A percentile compares a stretch with the other conserved stretches of the same genome.
Conservation (phyloP, 306 rosid genomes). For the Benincasa hispida region DNA sequence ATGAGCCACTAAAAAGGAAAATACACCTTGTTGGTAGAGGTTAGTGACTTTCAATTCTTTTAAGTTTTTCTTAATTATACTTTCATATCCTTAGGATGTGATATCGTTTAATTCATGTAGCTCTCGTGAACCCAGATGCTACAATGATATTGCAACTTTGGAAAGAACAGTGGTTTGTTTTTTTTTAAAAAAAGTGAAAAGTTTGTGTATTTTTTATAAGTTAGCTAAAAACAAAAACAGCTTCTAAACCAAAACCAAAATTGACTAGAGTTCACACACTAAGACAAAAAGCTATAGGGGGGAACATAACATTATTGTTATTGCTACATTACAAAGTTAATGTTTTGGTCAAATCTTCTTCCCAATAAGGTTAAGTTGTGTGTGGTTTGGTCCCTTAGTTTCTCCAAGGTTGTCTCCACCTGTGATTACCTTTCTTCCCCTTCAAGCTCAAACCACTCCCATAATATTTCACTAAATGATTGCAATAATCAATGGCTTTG, state of each 20-base stretch:
- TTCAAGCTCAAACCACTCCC: slow-evolving; percentile 4
- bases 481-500: neutral
- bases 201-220: no score
- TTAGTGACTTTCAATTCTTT: no score
- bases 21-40: no score
- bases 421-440: slow-evolving; percentile 19
- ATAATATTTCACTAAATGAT: neutral
- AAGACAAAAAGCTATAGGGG: neutral
- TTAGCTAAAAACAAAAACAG: neutral
- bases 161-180: no score
- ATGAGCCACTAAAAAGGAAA: no score
- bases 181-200: neutral
- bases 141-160: neutral
- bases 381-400: slow-evolving; percentile 10
- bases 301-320: neutral
- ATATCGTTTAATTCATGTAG: no score
- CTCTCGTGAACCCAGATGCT: no score
- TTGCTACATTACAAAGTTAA: slow-evolving; percentile 5
- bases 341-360: slow-evolving; percentile 4
- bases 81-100: no score
- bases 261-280: neutral
- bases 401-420: slow-evolving; percentile 50
- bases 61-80: no score
- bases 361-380: slow-evolving; percentile 5
- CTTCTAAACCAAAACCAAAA: neutral